These are phyloP conservation scores for Russula olivacea DNA, from an alignment of 768 basidiomycete species.

Conservation along the genomic window DNA sequence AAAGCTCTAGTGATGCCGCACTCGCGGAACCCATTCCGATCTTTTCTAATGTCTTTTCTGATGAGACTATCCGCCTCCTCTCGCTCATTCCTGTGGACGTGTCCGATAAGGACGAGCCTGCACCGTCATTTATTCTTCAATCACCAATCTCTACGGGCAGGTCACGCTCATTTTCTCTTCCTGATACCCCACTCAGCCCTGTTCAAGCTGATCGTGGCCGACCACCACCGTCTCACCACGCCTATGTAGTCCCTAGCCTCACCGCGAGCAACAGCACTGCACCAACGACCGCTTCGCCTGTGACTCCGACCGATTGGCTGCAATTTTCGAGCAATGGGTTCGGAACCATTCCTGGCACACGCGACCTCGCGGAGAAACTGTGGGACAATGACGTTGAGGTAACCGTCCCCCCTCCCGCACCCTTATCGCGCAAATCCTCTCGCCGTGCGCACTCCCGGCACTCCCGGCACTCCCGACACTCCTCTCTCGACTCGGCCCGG, in stretches of 20 bases:
- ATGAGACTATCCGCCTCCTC: slow-evolving; percentile 55
- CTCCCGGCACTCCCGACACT: slow-evolving; percentile 26
- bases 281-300: slow-evolving; percentile 29
- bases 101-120: slow-evolving; percentile 28
- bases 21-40: slow-evolving; percentile 36
- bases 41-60: slow-evolving; percentile 53
- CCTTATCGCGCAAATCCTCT: slow-evolving; percentile 33
- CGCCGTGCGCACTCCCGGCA: slow-evolving; percentile 25
- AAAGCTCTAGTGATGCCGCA: slow-evolving; percentile 11
- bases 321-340: slow-evolving; percentile 65
- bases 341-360: slow-evolving; percentile 36
- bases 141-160: slow-evolving; percentile 31
- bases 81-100: slow-evolving; percentile 45
- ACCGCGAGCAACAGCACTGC: slow-evolving; percentile 32
- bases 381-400: slow-evolving; percentile 56
- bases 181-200: slow-evolving; percentile 11
- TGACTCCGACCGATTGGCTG: slow-evolving; percentile 49
- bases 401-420: slow-evolving; percentile 35
- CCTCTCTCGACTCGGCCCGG: slow-evolving; percentile 27
- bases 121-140: slow-evolving; percentile 28
- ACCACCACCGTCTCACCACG: slow-evolving; percentile 10
- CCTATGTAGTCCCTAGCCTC: slow-evolving; percentile 14
- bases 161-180: slow-evolving; percentile 26
- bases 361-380: slow-evolving; percentile 51
- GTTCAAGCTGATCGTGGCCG: slow-evolving; percentile 3